Evolutionary conservation across 169 alveolate species (phyloP).

Genomic region (Theileria equi): DNA sequence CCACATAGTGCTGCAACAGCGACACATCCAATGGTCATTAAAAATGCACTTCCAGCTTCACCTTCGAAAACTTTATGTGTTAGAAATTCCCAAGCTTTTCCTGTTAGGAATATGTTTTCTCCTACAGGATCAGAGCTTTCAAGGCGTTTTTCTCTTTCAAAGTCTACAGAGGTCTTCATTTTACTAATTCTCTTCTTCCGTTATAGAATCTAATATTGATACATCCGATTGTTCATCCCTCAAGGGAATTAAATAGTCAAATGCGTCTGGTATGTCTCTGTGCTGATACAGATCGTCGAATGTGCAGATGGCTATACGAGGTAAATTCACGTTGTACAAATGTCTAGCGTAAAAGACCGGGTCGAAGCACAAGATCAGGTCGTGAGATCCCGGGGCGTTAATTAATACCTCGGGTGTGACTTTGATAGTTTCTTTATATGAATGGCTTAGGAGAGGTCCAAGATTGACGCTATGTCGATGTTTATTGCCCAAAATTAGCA

Average conservation of each 20-base stretch:
- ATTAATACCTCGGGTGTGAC: constrained; percentile 57
- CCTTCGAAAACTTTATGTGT: constrained; percentile 61
- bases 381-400: constrained; percentile 63
- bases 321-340: constrained; percentile 67
- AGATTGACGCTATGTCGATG: constrained; percentile 36
- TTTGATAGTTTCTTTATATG: constrained; percentile 8
- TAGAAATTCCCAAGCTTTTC: constrained; percentile 66
- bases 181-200: constrained; percentile 1
- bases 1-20: constrained; percentile 65
- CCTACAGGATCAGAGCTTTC: constrained; percentile 53
- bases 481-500: constrained; percentile 67
- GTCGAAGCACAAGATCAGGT: constrained; percentile 71
- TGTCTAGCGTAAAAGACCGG: constrained; percentile 64
- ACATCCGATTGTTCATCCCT: constrained; percentile 23
- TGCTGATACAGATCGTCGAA: constrained; percentile 63
- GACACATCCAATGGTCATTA: constrained; percentile 54
- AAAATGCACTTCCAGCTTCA: constrained; percentile 66
- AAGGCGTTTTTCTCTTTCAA: constrained; percentile 34
- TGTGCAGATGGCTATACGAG: constrained; percentile 65
- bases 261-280: constrained; percentile 65
- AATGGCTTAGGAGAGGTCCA: constrained; percentile 26
- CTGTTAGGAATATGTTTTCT: constrained; percentile 56
- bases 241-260: constrained; percentile 72
- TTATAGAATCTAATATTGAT: background rate
- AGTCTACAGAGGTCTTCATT: constrained; percentile 48